These are phyloP conservation scores for Ophiostoma perfectum DNA, from an alignment of 2,329 filamentous ascomycete genomes.

Conservation along the genomic window DNA sequence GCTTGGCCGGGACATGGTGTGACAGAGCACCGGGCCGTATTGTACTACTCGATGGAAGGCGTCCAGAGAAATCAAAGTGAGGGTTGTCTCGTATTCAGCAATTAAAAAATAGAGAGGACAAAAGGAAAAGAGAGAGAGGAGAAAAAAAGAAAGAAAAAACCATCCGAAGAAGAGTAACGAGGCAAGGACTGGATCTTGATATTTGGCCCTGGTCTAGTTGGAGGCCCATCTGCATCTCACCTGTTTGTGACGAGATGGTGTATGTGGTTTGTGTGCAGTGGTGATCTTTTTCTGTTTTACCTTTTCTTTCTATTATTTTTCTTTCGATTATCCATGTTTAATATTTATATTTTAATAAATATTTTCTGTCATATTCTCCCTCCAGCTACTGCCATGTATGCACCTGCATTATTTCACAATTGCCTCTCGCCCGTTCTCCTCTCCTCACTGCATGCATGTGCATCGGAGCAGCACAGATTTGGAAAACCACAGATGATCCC, in stretches of 20 bases:
- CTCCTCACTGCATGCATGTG: background rate
- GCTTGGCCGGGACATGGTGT: background rate
- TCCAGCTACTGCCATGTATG: background rate
- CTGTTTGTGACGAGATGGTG: slow-evolving; percentile 3
- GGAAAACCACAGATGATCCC: slow-evolving; percentile 1
- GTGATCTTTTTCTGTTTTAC: background rate
- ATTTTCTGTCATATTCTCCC: no score
- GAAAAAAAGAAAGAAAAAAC: background rate
- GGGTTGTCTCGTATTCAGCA: no score
- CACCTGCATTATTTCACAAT: background rate
- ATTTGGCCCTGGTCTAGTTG: background rate
- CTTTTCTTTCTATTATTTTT: background rate
- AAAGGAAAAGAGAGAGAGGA: background rate
- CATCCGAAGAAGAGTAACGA: background rate
- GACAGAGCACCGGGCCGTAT: background rate
- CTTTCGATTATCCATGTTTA: background rate
- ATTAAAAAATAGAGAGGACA: no score
- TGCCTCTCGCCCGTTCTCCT: background rate
- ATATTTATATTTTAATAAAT: no score
- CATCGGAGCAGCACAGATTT: slow-evolving; percentile 1
- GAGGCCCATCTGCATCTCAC: slow-evolving; percentile 3
- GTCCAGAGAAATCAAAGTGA: no score
- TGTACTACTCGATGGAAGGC: background rate
- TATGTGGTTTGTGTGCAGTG: background rate
- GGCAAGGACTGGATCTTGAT: background rate